Conservation (phyloP, 345 rosid genomes). For the Aurinia saxatilis region DNA sequence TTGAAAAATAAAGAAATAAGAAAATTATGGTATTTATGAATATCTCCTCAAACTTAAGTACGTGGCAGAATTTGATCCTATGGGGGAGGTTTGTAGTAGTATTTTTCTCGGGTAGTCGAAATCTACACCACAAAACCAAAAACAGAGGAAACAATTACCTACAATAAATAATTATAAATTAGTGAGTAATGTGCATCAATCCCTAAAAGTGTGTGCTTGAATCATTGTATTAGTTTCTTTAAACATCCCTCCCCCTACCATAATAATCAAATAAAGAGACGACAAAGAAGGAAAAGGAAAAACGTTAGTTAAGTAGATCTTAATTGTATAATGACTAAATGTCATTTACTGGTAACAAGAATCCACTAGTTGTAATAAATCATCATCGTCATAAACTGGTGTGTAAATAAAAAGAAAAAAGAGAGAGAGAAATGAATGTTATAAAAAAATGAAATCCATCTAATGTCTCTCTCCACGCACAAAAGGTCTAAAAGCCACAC, state of each 20-base stretch:
- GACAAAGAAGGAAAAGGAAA: neutral
- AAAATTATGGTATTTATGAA: no score
- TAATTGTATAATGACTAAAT: conserved; percentile 1
- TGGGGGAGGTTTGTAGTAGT: no score
- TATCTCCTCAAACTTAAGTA: no score
- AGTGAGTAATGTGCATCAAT: conserved; percentile 27
- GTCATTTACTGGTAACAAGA: neutral
- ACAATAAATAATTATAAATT: conserved; percentile 5
- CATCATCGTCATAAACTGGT: no score
- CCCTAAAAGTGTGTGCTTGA: conserved; percentile 18
- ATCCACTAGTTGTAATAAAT: neutral
- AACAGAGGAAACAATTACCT: conserved; percentile 6
- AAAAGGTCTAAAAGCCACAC: conserved; percentile 34
- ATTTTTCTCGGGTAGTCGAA: conserved; percentile 1
- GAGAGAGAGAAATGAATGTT: no score
- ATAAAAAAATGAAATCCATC: conserved; percentile 19
- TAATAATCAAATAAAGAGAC: neutral
- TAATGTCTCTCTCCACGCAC: conserved; percentile 28
- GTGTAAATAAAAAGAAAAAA: neutral
- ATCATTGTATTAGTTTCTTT: conserved; percentile 12
- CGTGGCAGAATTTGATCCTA: no score
- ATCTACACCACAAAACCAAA: conserved; percentile 12
- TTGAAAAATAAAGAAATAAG: no score
- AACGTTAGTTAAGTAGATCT: conserved; percentile 1
- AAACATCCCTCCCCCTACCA: neutral